Base-by-base conservation (phyloP, 2,329 filamentous ascomycete genomes). In the Talaromyces sp. region DNA sequence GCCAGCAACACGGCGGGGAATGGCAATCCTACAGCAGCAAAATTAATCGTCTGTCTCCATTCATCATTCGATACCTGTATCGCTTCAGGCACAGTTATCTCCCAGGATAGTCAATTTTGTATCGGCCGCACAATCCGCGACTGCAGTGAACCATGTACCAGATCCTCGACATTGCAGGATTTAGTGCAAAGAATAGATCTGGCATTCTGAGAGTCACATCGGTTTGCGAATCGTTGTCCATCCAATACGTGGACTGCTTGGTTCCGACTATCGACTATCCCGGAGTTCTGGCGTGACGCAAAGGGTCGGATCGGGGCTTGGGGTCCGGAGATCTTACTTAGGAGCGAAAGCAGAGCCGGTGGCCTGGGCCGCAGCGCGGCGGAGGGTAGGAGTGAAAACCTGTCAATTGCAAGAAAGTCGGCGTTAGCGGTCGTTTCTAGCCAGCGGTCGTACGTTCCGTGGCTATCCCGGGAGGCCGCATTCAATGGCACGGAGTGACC, bases 331-430 rank as follows among this genome's bases (percentile, higher is more conserved):
- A 43, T 65, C 72, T 70, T 77, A 86, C 82, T 82, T 78, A 56
- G 83, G 83, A 50, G 80, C 82, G 66, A 80, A 84, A 51, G 78
- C 79, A 68, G 80, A 83, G 71, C 76, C 71, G 72, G 78, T 84
- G 56, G 78, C 75, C 67, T 77, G 71, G 70, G 65, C 65, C 61
- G 68, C 69, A 54, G 69, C 67, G 47, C 69, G 70, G 60, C 69
- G 69, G 56, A 67, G 59, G 47, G 69, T 68, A 49, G 69, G 61
- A 57, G 66, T 62, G 65, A 72, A 71, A 52, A 53, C 61, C 67
- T 70, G 47, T 55, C 20, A 36, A 45, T 41, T 35, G 29, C 22
- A 41, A 42, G 46, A 19, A 36, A 35, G 29, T 11, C 8, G 24
- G 58, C 45, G 60, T 69, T 61, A 67, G 63, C 54, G 49, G 51